Evolutionary conservation across 176 grass and related monocot species (phyloP).

Genomic region (Eleusine coracana): DNA sequence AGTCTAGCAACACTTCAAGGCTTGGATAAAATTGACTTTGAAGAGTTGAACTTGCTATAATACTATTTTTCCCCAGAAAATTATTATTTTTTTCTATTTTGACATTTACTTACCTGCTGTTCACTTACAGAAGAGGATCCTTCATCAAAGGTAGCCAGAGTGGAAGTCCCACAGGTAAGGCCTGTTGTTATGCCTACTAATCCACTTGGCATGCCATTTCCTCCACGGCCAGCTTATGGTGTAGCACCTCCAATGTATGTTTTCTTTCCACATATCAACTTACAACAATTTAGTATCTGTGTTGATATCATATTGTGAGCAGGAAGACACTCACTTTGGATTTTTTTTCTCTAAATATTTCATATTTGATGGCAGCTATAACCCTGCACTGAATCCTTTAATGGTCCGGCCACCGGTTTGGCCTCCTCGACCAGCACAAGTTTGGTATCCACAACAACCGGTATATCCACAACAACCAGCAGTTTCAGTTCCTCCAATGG

Average conservation of each 20-base stretch:
- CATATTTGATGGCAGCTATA: conserved; percentile 64
- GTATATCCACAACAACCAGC: conserved; percentile 58
- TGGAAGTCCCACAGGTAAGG: conserved; percentile 66
- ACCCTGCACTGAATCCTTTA: conserved; percentile 67
- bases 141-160: conserved; percentile 71
- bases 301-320: neutral
- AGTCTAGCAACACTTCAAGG: neutral
- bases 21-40: neutral
- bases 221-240: conserved; percentile 65
- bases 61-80: neutral
- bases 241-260: conserved; percentile 73
- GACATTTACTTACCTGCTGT: conserved; percentile 30
- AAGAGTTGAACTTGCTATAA: conserved; percentile 26
- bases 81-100: neutral
- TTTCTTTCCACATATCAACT: conserved; percentile 29
- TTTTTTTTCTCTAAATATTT: conserved; percentile 15
- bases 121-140: conserved; percentile 74
- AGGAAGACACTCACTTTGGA: neutral
- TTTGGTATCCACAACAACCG: conserved; percentile 75
- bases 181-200: conserved; percentile 65
- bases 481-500: conserved; percentile 54
- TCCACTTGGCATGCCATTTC: conserved; percentile 57
- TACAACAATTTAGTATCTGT: neutral
- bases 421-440: conserved; percentile 53
- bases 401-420: conserved; percentile 59